These are phyloP conservation scores for Mycena vitilis DNA, from an alignment of 768 basidiomycete species.

Conservation along the genomic window DNA sequence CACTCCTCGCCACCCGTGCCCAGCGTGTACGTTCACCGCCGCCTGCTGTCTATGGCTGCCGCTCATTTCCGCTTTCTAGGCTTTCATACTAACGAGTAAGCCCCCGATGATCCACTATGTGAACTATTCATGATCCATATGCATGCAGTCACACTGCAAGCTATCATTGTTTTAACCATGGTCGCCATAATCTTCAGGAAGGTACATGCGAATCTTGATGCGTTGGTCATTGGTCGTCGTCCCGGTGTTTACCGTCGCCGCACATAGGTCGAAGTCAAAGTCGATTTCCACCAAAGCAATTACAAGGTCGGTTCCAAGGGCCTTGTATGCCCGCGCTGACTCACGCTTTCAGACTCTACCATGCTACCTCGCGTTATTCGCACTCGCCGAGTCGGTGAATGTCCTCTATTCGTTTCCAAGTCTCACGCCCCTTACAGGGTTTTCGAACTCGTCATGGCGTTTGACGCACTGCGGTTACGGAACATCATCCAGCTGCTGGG, in stretches of 20 bases:
- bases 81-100: conserved; percentile 80
- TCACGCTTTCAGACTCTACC: conserved; percentile 70
- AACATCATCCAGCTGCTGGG: conserved; percentile 85
- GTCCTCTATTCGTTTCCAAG: neutral
- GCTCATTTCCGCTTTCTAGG: conserved; percentile 35
- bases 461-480: conserved; percentile 83
- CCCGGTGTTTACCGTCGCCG: conserved; percentile 6
- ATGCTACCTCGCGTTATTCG: conserved; percentile 88
- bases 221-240: neutral
- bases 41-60: neutral
- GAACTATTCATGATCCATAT: neutral
- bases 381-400: conserved; percentile 76
- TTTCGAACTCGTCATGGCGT: conserved; percentile 84
- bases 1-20: conserved; percentile 76
- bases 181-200: conserved; percentile 76
- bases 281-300: conserved; percentile 50
- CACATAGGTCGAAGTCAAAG: conserved; percentile 62
- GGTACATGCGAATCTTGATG: conserved; percentile 50
- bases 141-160: conserved; percentile 70
- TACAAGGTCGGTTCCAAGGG: conserved; percentile 62
- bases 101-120: neutral
- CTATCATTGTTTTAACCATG: conserved; percentile 78
- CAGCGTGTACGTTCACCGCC: conserved; percentile 52
- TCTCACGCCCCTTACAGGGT: conserved; percentile 55
- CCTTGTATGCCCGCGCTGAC: conserved; percentile 12